Conservation (phyloP, 2,329 filamentous ascomycete genomes). For the Penicillium occitanis region DNA sequence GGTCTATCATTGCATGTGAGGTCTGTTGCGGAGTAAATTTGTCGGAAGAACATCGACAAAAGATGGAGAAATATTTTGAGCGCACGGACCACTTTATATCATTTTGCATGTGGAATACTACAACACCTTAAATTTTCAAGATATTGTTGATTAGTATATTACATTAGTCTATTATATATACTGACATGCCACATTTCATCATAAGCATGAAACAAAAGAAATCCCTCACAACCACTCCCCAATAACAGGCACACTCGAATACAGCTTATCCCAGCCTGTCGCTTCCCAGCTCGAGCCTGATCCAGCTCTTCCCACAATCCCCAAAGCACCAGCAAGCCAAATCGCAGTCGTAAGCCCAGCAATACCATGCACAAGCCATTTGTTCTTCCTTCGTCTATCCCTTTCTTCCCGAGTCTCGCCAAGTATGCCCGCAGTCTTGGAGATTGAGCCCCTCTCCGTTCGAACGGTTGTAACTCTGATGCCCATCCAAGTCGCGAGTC, state of each 20-base stretch:
- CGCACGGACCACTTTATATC: constrained; percentile 8
- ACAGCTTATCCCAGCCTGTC: constrained; percentile 75
- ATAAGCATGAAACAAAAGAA: constrained; percentile 8
- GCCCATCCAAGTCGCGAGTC: constrained; percentile 77
- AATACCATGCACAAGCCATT: constrained; percentile 69
- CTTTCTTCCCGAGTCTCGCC: constrained; percentile 54
- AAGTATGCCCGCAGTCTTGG: constrained; percentile 34
- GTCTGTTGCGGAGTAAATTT: background rate
- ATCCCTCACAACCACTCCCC: constrained; percentile 48
- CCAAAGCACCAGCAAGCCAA: constrained; percentile 82
- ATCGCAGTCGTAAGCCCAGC: constrained; percentile 58
- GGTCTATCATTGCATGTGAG: background rate
- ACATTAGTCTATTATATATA: constrained; percentile 10
- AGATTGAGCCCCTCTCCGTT: constrained; percentile 27
- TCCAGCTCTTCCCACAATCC: constrained; percentile 72
- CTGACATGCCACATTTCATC: constrained; percentile 15
- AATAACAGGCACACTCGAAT: constrained; percentile 59
- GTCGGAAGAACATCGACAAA: background rate
- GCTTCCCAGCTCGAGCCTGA: constrained; percentile 74
- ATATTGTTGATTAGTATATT: constrained; percentile 1
- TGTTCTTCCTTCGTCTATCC: constrained; percentile 60
- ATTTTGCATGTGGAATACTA: background rate
- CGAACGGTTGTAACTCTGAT: constrained; percentile 44
- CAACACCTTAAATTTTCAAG: background rate
- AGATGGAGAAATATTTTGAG: constrained; percentile 1